These are phyloP conservation scores for Cicer bijugum DNA, from an alignment of 306 rosid genomes.

Conservation along the genomic window DNA sequence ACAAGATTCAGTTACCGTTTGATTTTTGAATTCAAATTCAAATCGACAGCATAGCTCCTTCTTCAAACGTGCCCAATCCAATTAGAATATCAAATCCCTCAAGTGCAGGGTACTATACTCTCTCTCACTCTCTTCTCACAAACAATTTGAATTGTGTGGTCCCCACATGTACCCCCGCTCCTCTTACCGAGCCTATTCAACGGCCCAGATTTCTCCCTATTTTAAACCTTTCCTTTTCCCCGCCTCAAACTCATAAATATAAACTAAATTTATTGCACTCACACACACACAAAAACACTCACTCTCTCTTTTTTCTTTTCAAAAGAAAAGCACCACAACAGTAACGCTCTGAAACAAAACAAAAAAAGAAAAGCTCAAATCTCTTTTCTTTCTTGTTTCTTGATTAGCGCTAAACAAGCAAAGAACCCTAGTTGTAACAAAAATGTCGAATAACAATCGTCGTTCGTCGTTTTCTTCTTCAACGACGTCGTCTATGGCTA, in stretches of 20 bases:
- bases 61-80: neutral
- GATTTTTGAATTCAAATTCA: conserved; percentile 59
- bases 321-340: neutral
- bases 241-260: conserved; percentile 55
- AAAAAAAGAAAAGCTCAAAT: neutral
- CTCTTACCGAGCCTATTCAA: conserved; percentile 46
- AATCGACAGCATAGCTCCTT: conserved; percentile 6
- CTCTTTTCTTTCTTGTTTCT: neutral
- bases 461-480: conserved; percentile 80
- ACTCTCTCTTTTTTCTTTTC: conserved; percentile 25
- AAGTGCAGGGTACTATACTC: neutral
- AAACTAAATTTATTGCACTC: conserved; percentile 50
- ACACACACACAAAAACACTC: neutral
- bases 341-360: conserved; percentile 39
- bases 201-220: conserved; percentile 60
- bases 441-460: conserved; percentile 72
- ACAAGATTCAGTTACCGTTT: conserved; percentile 73
- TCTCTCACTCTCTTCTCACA: neutral
- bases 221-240: conserved; percentile 71
- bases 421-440: neutral
- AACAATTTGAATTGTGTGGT: conserved; percentile 31
- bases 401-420: neutral
- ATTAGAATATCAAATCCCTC: conserved; percentile 29
- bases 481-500: conserved; percentile 76
- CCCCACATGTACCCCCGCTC: conserved; percentile 72